phyloP scores from a whole-genome alignment of 805 yeast genomes.

The Hanseniaspora taiwanica region DNA sequence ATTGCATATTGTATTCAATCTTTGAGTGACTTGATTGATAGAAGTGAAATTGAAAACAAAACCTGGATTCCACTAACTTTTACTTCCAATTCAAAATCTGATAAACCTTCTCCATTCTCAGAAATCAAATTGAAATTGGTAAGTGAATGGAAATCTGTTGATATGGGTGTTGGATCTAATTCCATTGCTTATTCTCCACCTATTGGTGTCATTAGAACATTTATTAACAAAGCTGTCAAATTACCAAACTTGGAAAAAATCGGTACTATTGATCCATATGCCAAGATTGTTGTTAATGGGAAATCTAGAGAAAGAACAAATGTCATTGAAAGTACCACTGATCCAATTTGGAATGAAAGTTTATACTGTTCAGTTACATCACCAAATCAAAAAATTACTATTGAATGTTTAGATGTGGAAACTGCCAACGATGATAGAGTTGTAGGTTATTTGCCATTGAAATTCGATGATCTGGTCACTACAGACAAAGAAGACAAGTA shows the following conservation, averaged over 20 bases:
- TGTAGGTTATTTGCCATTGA: constrained; percentile 68
- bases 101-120: constrained; percentile 30
- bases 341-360: constrained; percentile 79
- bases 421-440: constrained; percentile 68
- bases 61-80: constrained; percentile 54
- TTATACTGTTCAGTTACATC: constrained; percentile 74
- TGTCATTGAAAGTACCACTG: constrained; percentile 46
- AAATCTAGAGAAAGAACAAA: constrained; percentile 66
- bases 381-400: constrained; percentile 63
- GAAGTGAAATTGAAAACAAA: constrained; percentile 60
- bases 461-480: constrained; percentile 45
- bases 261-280: constrained; percentile 89
- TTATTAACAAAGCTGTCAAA: constrained; percentile 55
- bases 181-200: constrained; percentile 85
- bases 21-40: constrained; percentile 56
- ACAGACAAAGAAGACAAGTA: constrained; percentile 47
- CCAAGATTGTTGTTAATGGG: constrained; percentile 66
- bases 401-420: constrained; percentile 91
- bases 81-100: not conserved
- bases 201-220: constrained; percentile 76
- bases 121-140: constrained; percentile 59
- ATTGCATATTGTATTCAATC: constrained; percentile 48
- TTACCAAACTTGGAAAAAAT: constrained; percentile 76
- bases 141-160: constrained; percentile 81
- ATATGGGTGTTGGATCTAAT: constrained; percentile 46